These are phyloP conservation scores for Umbelopsis sp. DNA, from an alignment of 192 early-diverging fungal genomes.

Conservation along the genomic window DNA sequence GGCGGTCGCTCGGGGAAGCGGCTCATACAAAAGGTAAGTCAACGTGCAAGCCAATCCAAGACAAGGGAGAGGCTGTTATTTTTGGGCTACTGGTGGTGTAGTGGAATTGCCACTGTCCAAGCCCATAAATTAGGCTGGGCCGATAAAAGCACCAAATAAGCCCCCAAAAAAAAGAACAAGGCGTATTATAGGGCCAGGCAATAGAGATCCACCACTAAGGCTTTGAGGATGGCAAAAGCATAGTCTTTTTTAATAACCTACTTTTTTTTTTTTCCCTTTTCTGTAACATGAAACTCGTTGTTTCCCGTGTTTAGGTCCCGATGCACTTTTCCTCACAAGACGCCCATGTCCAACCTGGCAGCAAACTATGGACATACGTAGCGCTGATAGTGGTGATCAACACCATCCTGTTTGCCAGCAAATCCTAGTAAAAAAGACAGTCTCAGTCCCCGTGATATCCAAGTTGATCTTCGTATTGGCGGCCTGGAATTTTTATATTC, in stretches of 20 bases:
- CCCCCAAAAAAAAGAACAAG: no score
- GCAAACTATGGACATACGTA: constrained; percentile 8
- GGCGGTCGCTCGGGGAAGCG: constrained; percentile 15
- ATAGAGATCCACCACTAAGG: no score
- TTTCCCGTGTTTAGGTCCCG: not conserved
- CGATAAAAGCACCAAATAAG: no score
- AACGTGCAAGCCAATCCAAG: not conserved
- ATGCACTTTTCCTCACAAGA: not conserved
- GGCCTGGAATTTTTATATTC: no score
- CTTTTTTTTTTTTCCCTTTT: no score
- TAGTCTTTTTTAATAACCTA: no score
- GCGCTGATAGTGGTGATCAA: constrained; percentile 7
- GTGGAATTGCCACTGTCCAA: not conserved
- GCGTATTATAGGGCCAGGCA: no score
- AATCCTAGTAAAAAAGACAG: not conserved
- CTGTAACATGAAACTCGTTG: not conserved
- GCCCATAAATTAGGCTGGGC: no score
- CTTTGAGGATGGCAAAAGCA: no score
- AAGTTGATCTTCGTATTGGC: no score
- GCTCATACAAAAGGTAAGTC: constrained; percentile 11
- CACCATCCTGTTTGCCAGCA: not conserved
- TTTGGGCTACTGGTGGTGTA: not conserved
- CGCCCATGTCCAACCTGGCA: constrained; percentile 1
- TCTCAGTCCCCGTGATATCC: not conserved
- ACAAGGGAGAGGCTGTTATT: not conserved